Evolutionary conservation across 116 monocot species (phyloP), one percentile per base, ranked within the genome.

Genomic region (Iris pallida): DNA sequence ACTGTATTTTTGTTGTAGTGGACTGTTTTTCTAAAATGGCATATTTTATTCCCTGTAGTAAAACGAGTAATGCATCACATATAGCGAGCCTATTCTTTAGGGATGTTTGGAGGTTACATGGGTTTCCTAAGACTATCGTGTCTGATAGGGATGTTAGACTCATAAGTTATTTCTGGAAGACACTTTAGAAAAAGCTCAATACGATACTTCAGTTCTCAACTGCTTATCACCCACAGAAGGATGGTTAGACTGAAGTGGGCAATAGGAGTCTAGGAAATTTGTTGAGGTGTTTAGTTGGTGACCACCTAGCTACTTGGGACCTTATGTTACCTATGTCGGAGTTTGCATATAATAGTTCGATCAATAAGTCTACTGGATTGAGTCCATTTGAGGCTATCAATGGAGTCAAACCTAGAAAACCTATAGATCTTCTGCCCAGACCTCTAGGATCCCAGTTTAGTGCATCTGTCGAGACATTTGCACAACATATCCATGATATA

Each of bases 151-250:
- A 68, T 55, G 55, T 56, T 0, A 4, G 16, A 15, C 55, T 68
- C 43, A 68, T n/a, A 0, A 55, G 68, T 8, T 56, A 68, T 6
- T 55, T 68, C 16, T 68, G 42, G 1, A 68, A 68, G 16, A 68
- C 10, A 0, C 16, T 68, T 5, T 68, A 42, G 54, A 2, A 56
- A 3, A 14, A 42, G 8, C 30, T 55, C 11, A 41, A 55, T 5
- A 67, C 49, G 1, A 52, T 2, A 52, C 6, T 30, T 68, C 3
- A 68, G 56, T 55, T 43, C 15, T 68, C 55, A 1, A n/a, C 40
- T n/a, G 42, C 0, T 5, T 68, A 55, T 0, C 30, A 30, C 30
- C 30, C 30, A 3, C 30, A 30, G 30, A 30, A 0, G 30, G 30
- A 30, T 30, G 30, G 30, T 1, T 3, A 30, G 30, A 30, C 30